These are phyloP conservation scores for Knufia fluminis DNA, from an alignment of 2,329 filamentous ascomycete genomes.

Conservation along the genomic window DNA sequence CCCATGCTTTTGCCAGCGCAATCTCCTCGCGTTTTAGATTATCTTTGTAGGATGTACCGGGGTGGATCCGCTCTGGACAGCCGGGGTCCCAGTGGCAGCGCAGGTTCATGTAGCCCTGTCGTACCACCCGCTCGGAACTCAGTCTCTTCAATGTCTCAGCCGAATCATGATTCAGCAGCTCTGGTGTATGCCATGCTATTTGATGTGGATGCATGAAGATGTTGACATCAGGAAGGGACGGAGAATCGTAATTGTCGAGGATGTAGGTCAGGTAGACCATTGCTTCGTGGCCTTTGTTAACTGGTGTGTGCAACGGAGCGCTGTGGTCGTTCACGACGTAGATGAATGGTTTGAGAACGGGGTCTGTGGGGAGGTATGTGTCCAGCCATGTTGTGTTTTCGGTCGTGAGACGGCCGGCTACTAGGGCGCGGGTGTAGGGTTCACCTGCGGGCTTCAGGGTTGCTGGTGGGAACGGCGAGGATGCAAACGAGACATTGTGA, in stretches of 20 bases:
- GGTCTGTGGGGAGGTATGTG: conserved; percentile 36
- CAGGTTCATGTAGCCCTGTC: conserved; percentile 51
- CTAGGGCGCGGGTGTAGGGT: conserved; percentile 46
- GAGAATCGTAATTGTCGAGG: conserved; percentile 51
- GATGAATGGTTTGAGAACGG: conserved; percentile 34
- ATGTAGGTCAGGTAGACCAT: conserved; percentile 56
- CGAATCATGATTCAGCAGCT: conserved; percentile 42
- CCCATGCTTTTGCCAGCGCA: conserved; percentile 39
- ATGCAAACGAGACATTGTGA: not conserved
- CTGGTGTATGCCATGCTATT: conserved; percentile 52
- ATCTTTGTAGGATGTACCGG: conserved; percentile 30
- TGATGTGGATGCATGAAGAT: conserved; percentile 53
- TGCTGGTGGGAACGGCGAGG: conserved; percentile 27
- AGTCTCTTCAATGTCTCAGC: conserved; percentile 43
- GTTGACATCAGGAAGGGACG: conserved; percentile 44
- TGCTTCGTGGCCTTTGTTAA: conserved; percentile 54
- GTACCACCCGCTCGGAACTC: conserved; percentile 42
- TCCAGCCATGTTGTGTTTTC: conserved; percentile 41
- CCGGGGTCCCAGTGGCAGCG: conserved; percentile 51
- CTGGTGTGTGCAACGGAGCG: conserved; percentile 43
- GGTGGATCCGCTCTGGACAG: conserved; percentile 51
- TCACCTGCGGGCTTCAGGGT: conserved; percentile 37
- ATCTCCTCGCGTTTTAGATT: conserved; percentile 39
- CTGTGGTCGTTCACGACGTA: conserved; percentile 46
- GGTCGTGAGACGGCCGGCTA: conserved; percentile 31